Evolutionary conservation across 176 grass and related monocot species (phyloP), one percentile per base, ranked within the genome.

Genomic region (Chloris gayana): DNA sequence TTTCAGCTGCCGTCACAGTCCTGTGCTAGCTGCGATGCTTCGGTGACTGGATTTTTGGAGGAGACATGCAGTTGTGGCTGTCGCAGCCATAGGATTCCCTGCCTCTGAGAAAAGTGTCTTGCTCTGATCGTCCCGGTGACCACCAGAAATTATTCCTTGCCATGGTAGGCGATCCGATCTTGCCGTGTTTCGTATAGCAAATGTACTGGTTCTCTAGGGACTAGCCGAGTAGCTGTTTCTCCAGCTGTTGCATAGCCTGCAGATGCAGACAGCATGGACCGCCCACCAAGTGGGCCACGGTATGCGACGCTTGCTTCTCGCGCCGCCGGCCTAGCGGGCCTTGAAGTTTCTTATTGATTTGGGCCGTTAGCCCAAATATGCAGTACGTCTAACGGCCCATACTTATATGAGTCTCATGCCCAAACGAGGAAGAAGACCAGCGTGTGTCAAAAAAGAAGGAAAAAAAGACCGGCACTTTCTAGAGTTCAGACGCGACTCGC

Each of bases 61-160:
- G 17, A n/a, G 22, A n/a, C 54, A 24, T 57, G 7, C 54, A 57
- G 1, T 24, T 10, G 22, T 25, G 26, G 69, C 3, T 50, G 10
- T 34, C 15, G 9, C 33, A 10, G 51, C 53, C 69, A 60, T 72
- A 62, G 68, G 79, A 81, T 81, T 71, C 54, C 67, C 68, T 72
- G 79, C 39, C 45, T 72, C 75, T 25, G 63, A 34, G n/a, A 26
- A 75, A 41, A 7, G 41, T 47, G 12, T 17, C 18, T 14, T 42
- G 35, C 57, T 22, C 74, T 34, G 75, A 41, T 44, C 60, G 60
- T 50, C 60, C 75, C 60, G 60, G 59, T n/a, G 39, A 49, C 61
- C 75, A 61, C n/a, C 54, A 38, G 58, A 18, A 19, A 76, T 76
- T 76, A 30, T 72, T 31, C 69, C 9, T 3, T 27, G 24, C 57